Evolutionary conservation across 352 stramenopile species (phyloP).

Genomic region (Globisporangium orthogonon): DNA sequence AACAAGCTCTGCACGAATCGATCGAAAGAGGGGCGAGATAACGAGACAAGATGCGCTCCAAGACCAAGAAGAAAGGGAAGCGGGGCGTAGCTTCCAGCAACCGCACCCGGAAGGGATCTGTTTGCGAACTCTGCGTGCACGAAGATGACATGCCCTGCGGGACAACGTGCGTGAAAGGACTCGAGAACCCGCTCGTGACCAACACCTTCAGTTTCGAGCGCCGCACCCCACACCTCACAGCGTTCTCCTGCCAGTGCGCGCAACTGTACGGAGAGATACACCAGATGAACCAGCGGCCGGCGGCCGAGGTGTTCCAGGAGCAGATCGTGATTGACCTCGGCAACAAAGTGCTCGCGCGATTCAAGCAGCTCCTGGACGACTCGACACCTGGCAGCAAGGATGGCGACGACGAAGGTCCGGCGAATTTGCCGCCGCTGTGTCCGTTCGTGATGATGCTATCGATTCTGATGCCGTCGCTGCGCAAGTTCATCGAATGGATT

Average conservation of each 20-base stretch:
- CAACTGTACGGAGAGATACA: slow-evolving; percentile 46
- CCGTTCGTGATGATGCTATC: slow-evolving; percentile 69
- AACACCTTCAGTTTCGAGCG: slow-evolving; percentile 11
- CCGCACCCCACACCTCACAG: slow-evolving; percentile 15
- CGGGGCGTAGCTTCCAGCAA: background rate
- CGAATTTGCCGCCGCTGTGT: slow-evolving; percentile 8
- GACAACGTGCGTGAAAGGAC: slow-evolving; percentile 4
- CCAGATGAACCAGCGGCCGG: slow-evolving; percentile 9
- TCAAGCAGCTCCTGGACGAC: slow-evolving; percentile 15
- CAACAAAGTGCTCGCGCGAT: slow-evolving; percentile 18
- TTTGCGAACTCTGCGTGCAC: slow-evolving; percentile 11
- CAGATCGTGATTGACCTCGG: slow-evolving; percentile 19
- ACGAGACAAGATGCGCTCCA: slow-evolving; percentile 1
- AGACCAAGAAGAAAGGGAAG: slow-evolving; percentile 10
- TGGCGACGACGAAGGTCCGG: background rate
- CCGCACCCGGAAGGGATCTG: slow-evolving; percentile 5
- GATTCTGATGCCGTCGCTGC: slow-evolving; percentile 41
- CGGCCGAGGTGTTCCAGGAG: slow-evolving; percentile 28
- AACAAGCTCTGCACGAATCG: background rate
- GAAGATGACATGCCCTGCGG: slow-evolving; percentile 10
- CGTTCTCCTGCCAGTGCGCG: slow-evolving; percentile 30
- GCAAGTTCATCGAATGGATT: slow-evolving; percentile 51
- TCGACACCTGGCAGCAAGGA: background rate
- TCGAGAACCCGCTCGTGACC: slow-evolving; percentile 13
- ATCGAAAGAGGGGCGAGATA: too few species aligned